Percentiles rank a stretch among this genome's conserved stretches.
Conservation (phyloP, 441 rosid species). For the Euphorbia corollata region DNA sequence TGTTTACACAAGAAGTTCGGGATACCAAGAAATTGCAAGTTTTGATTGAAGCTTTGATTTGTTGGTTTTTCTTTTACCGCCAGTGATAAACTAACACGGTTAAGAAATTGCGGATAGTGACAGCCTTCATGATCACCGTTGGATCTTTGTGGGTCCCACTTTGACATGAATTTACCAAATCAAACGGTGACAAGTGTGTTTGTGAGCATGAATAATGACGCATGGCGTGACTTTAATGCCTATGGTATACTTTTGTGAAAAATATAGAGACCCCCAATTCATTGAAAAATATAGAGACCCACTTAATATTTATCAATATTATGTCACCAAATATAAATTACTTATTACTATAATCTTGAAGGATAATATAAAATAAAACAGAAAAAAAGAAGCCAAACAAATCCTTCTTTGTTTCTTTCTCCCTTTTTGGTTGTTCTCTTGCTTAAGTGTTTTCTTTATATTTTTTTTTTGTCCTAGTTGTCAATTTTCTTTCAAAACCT, state of each 20-base stretch:
- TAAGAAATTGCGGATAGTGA: not conserved
- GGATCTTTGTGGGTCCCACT: conserved; percentile 30
- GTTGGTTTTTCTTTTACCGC: too few relatives aligned
- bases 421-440: conserved; percentile 2
- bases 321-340: conserved; percentile 21
- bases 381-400: conserved; percentile 16
- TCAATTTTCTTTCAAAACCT: not conserved
- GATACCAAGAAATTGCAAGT: too few relatives aligned
- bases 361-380: not conserved
- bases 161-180: conserved; percentile 26
- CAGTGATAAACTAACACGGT: not conserved
- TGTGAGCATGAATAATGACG: conserved; percentile 39
- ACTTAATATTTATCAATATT: conserved; percentile 27
- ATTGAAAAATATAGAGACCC: not conserved
- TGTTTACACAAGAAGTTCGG: too few relatives aligned
- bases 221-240: conserved; percentile 29
- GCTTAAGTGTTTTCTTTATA: not conserved
- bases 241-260: not conserved
- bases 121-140: conserved; percentile 5
- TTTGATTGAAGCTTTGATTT: too few relatives aligned
- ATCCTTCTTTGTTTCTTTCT: conserved; percentile 15
- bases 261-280: conserved; percentile 7
- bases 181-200: conserved; percentile 30
- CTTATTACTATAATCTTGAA: not conserved
- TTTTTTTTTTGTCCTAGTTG: not conserved